Evolutionary conservation across 768 basidiomycete species (phyloP).

Genomic region (Ramaria rubella): DNA sequence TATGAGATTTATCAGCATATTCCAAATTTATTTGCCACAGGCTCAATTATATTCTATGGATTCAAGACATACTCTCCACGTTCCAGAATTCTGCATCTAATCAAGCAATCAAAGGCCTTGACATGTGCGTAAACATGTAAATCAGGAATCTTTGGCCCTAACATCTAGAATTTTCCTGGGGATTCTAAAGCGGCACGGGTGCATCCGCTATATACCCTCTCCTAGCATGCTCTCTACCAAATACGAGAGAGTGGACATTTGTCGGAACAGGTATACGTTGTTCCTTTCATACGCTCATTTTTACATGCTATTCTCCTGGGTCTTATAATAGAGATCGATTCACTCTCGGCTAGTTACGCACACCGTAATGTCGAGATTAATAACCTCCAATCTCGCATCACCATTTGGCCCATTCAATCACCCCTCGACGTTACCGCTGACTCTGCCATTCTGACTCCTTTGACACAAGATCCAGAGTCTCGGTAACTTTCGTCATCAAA

Average conservation of each 20-base stretch:
- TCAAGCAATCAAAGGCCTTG: slow-evolving; percentile 45
- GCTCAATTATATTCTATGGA: slow-evolving; percentile 83
- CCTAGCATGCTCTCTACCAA: slow-evolving; percentile 45
- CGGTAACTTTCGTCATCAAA: background rate
- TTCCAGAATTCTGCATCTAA: slow-evolving; percentile 20
- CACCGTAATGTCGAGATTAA: slow-evolving; percentile 53
- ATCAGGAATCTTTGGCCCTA: background rate
- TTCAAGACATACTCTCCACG: slow-evolving; percentile 56
- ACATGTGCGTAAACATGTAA: slow-evolving; percentile 52
- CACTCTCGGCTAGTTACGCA: slow-evolving; percentile 51
- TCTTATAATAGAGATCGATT: slow-evolving; percentile 59
- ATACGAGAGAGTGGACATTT: slow-evolving; percentile 48
- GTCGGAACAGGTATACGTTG: slow-evolving; percentile 55
- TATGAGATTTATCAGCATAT: background rate
- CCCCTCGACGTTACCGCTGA: slow-evolving; percentile 12
- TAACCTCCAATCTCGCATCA: slow-evolving; percentile 43
- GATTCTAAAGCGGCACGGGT: slow-evolving; percentile 76
- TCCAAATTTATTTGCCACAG: slow-evolving; percentile 31
- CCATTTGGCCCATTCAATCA: slow-evolving; percentile 24
- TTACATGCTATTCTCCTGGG: background rate
- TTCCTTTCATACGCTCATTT: background rate
- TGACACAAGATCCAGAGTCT: slow-evolving; percentile 18
- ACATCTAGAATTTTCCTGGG: background rate
- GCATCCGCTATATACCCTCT: slow-evolving; percentile 87
- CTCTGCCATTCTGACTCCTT: slow-evolving; percentile 42